These are phyloP conservation scores for Malassezia nana DNA, from an alignment of 1,284 basidiomycete species.

Conservation along the genomic window DNA sequence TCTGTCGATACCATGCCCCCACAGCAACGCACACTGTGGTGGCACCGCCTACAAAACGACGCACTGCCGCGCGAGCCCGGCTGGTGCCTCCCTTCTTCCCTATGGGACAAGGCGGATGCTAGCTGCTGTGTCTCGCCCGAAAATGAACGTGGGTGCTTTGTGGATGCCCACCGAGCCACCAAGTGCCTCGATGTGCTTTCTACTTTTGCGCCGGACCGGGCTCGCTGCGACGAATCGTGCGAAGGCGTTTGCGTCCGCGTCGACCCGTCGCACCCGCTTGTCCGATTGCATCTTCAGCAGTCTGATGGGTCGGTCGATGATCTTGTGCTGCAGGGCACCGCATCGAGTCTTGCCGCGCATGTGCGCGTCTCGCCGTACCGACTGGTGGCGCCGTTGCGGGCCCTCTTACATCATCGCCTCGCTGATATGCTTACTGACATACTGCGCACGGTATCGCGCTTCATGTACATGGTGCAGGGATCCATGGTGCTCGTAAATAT, in stretches of 20 bases:
- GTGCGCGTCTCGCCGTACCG: not conserved
- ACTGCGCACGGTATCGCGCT: not conserved
- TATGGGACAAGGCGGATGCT: not conserved
- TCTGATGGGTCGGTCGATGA: not conserved
- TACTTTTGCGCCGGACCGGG: not conserved
- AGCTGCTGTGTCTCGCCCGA: not conserved
- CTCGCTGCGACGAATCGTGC: not conserved
- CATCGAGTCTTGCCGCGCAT: not conserved
- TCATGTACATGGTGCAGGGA: constrained; percentile 6
- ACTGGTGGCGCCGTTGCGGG: not conserved
- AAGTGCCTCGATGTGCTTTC: constrained; percentile 9
- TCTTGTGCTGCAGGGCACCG: constrained; percentile 12
- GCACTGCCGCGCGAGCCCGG: not conserved
- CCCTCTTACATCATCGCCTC: not conserved
- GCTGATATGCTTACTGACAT: not conserved
- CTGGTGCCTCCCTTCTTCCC: constrained; percentile 13
- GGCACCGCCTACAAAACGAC: constrained; percentile 3
- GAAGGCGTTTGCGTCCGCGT: constrained; percentile 6
- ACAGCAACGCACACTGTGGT: not conserved
- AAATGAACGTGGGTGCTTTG: constrained; percentile 1
- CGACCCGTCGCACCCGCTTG: constrained; percentile 1
- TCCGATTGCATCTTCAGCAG: not conserved
- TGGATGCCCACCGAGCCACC: not conserved
- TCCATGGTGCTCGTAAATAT: constrained; percentile 21
- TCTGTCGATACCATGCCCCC: not conserved